Evolutionary conservation across 345 rosid genomes (phyloP).

Genomic region (Lepidium africanum): DNA sequence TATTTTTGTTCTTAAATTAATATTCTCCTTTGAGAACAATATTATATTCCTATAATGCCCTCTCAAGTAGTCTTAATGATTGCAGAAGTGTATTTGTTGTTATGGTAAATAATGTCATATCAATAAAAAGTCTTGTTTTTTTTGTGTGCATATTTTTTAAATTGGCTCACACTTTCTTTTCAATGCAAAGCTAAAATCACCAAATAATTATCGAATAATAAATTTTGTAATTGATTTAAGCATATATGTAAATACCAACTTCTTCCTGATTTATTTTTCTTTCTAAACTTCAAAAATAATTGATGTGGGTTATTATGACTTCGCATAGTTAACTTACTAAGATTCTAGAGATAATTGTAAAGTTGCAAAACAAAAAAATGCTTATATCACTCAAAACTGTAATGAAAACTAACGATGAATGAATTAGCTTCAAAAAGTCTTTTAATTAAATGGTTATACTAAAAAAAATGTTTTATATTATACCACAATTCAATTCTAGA

Average conservation of each 20-base stretch:
- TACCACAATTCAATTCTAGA: too few species aligned
- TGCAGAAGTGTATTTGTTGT: background rate
- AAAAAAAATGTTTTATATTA: too few species aligned
- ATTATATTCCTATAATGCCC: background rate
- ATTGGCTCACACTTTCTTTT: background rate
- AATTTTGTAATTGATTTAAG: background rate
- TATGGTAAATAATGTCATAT: background rate
- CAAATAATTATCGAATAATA: background rate
- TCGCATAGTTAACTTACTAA: too few species aligned
- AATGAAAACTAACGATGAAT: too few species aligned
- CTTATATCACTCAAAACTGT: too few species aligned
- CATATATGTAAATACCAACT: background rate
- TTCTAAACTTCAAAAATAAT: background rate
- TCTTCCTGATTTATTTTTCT: background rate
- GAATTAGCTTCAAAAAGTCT: too few species aligned
- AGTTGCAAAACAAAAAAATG: too few species aligned
- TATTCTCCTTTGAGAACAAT: background rate
- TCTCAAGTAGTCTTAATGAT: background rate
- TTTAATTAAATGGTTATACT: too few species aligned
- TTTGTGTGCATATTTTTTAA: background rate
- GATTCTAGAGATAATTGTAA: too few species aligned
- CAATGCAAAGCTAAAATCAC: background rate
- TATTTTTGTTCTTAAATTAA: conserved; percentile 4
- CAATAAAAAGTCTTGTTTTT: background rate
- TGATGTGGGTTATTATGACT: background rate